Evolutionary conservation across 2,329 filamentous ascomycete species (phyloP).

Genomic region (Davidsoniella neocaledoniae): DNA sequence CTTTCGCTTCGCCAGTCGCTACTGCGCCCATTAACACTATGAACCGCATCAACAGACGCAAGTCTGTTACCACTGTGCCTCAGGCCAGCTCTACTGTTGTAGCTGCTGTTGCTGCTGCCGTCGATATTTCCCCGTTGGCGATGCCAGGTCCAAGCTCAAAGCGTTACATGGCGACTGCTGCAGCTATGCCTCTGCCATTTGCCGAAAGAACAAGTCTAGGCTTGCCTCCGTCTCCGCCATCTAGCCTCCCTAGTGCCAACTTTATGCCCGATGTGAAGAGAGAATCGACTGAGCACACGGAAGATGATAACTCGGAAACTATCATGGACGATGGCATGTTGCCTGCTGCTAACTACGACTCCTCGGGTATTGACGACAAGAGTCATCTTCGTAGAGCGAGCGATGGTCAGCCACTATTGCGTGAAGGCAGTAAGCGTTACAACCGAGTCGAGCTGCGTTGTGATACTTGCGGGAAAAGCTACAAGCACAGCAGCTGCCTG

Average conservation of each 20-base stretch:
- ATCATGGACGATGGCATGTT: conserved; percentile 34
- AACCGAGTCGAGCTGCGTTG: conserved; percentile 79
- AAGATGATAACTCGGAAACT: conserved; percentile 47
- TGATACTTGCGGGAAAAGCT: conserved; percentile 96
- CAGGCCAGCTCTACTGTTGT: conserved; percentile 3
- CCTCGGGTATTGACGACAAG: conserved; percentile 26
- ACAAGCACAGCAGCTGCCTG: conserved; percentile 99
- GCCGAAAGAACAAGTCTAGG: background rate
- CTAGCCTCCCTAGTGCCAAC: conserved; percentile 47
- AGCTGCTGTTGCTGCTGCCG: conserved; percentile 31
- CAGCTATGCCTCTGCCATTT: conserved; percentile 1
- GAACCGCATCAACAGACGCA: conserved; percentile 79
- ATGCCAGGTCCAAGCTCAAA: conserved; percentile 19
- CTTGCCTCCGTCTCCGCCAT: conserved; percentile 34
- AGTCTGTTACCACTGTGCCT: conserved; percentile 62
- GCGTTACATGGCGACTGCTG: conserved; percentile 3
- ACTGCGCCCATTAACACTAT: conserved; percentile 56
- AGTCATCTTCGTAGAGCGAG: conserved; percentile 49
- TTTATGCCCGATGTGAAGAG: conserved; percentile 33
- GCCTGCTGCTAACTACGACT: background rate
- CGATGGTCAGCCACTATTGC: conserved; percentile 68
- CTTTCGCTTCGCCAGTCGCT: conserved; percentile 38
- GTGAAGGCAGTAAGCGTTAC: conserved; percentile 68
- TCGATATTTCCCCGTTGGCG: conserved; percentile 19
- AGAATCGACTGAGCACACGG: conserved; percentile 28